Conservation (phyloP, 73 alveolate species). For the Tetrahymena thermophila region DNA sequence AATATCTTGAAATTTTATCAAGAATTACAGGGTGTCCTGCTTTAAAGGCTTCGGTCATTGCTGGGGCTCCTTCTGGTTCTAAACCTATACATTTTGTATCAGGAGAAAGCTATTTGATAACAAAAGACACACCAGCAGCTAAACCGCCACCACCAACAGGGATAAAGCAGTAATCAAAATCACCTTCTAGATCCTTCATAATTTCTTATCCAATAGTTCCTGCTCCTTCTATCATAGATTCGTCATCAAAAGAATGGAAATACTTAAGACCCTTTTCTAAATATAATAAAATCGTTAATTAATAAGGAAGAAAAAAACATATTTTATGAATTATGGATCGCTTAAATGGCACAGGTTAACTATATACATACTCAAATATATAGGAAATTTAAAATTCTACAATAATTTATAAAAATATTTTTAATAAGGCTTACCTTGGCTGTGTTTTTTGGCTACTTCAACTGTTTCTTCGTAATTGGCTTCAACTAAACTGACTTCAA, state of each 20-base stretch:
- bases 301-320: background rate
- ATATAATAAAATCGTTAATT: background rate
- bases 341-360: too few species aligned
- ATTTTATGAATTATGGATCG: too few species aligned
- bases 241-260: background rate
- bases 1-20: conserved; percentile 25
- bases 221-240: background rate
- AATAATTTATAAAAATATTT: too few species aligned
- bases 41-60: conserved; percentile 19
- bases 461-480: conserved; percentile 20
- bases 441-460: conserved; percentile 2
- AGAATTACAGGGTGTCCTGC: background rate
- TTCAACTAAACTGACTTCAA: conserved; percentile 17
- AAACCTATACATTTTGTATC: conserved; percentile 24
- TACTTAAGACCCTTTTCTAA: conserved; percentile 18
- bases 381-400: too few species aligned
- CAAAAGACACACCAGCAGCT: conserved; percentile 32
- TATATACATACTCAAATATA: too few species aligned
- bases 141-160: conserved; percentile 41
- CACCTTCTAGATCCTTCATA: conserved; percentile 30
- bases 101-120: conserved; percentile 15
- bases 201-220: conserved; percentile 26
- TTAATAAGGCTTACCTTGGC: background rate
- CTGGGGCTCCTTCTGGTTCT: conserved; percentile 31
- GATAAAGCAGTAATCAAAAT: conserved; percentile 12